Percentiles rank a stretch among this genome's conserved stretches.
Conservation (phyloP, 2,329 filamentous ascomycete genomes). For the Neonectria punicea region DNA sequence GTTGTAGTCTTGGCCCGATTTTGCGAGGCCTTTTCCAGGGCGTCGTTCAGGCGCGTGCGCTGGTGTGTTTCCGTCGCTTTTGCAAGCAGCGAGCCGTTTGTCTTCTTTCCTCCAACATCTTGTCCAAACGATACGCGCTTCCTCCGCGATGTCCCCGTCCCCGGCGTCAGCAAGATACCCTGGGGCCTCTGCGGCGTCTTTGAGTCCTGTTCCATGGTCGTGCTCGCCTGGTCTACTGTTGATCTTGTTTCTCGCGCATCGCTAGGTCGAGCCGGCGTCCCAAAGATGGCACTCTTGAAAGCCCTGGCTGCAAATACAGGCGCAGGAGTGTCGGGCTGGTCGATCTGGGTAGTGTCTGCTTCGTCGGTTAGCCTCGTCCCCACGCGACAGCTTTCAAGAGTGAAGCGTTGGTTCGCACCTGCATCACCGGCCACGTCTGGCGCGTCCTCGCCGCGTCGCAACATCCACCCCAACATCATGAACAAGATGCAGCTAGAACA, state of each 20-base stretch:
- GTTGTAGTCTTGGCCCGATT: constrained; percentile 15
- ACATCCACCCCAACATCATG: constrained; percentile 69
- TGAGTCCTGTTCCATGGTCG: constrained; percentile 42
- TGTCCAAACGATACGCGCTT: constrained; percentile 74
- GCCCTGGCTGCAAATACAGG: constrained; percentile 74
- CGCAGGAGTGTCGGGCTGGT: constrained; percentile 72
- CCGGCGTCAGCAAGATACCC: constrained; percentile 72
- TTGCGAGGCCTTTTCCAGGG: constrained; percentile 52
- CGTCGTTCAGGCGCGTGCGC: constrained; percentile 57
- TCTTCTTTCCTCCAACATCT: constrained; percentile 60
- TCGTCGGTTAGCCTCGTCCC: neutral
- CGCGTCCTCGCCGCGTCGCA: constrained; percentile 58
- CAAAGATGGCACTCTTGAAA: constrained; percentile 72
- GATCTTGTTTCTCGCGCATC: constrained; percentile 45
- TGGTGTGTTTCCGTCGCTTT: constrained; percentile 42
- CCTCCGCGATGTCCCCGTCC: constrained; percentile 67
- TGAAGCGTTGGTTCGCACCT: constrained; percentile 37
- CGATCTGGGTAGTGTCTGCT: constrained; percentile 59
- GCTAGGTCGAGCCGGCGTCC: constrained; percentile 60
- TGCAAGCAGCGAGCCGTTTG: constrained; percentile 48
- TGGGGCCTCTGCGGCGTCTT: constrained; percentile 62
- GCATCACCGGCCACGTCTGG: constrained; percentile 45
- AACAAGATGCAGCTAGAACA: neutral
- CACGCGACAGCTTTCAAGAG: neutral
- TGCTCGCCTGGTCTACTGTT: constrained; percentile 38